Conservation (phyloP, 1,284 basidiomycete species). For the Malassezia dermatis region DNA sequence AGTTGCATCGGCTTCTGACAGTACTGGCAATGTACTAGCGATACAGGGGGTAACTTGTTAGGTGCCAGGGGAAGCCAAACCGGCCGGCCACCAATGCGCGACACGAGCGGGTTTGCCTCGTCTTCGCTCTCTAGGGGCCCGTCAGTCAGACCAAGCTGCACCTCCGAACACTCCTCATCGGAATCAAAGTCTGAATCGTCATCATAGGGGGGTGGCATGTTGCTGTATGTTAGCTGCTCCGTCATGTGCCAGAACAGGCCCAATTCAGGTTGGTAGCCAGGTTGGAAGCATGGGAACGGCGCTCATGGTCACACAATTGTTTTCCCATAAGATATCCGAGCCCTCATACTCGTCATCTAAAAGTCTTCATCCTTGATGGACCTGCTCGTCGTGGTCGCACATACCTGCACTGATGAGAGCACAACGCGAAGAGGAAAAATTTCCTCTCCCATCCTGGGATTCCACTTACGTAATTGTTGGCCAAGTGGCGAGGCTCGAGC, state of each 20-base stretch:
- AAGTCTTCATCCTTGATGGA: constrained; percentile 26
- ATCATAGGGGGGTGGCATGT: constrained; percentile 15
- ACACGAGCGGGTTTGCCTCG: constrained; percentile 43
- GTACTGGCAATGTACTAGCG: constrained; percentile 22
- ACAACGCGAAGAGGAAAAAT: constrained; percentile 3
- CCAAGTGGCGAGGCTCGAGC: background rate
- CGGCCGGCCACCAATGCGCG: constrained; percentile 38
- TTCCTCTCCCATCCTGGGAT: background rate
- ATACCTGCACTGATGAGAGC: background rate
- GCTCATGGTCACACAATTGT: constrained; percentile 6
- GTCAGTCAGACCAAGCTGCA: constrained; percentile 41
- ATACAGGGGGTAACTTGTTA: constrained; percentile 20
- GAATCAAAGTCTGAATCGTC: constrained; percentile 36
- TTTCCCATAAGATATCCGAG: constrained; percentile 15
- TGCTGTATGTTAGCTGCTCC: constrained; percentile 5
- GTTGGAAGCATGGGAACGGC: constrained; percentile 33
- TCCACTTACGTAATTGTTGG: background rate
- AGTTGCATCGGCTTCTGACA: constrained; percentile 44
- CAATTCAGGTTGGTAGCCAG: constrained; percentile 38
- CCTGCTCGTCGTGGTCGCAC: background rate
- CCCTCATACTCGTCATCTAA: constrained; percentile 44
- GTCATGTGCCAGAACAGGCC: background rate
- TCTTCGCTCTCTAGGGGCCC: constrained; percentile 37
- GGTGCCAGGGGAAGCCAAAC: constrained; percentile 32
- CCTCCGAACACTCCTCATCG: constrained; percentile 30